phyloP scores from a whole-genome alignment of 805 yeast species.

The Starmerella stellata region DNA sequence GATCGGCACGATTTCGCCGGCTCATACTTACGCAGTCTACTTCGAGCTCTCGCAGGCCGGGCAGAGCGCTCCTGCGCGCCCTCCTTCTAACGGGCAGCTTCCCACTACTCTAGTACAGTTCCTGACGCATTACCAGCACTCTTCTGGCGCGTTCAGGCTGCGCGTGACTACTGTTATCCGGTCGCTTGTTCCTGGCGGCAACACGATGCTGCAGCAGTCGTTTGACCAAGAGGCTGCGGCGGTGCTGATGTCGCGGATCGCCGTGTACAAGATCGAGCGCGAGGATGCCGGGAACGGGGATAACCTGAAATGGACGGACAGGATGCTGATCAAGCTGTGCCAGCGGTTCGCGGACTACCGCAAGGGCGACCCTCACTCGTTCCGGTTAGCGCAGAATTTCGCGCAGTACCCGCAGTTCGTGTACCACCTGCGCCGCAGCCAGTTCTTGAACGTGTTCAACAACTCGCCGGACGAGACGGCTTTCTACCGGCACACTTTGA shows the following conservation, averaged over 20 bases:
- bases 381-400: conserved; percentile 68
- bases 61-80: conserved; percentile 20
- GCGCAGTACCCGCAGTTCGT: conserved; percentile 87
- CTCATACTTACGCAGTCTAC: conserved; percentile 73
- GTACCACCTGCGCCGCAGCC: conserved; percentile 89
- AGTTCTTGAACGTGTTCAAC: conserved; percentile 86
- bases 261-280: conserved; percentile 61
- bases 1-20: conserved; percentile 68
- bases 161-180: conserved; percentile 74
- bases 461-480: conserved; percentile 98
- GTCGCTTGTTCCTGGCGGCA: conserved; percentile 35
- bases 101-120: conserved; percentile 40
- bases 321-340: conserved; percentile 74
- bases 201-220: conserved; percentile 38
- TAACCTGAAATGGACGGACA: conserved; percentile 84
- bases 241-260: conserved; percentile 76
- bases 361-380: conserved; percentile 66
- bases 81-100: conserved; percentile 16
- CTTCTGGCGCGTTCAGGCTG: conserved; percentile 76
- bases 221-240: conserved; percentile 99
- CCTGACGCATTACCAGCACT: conserved; percentile 82
- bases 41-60: conserved; percentile 47
- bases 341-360: conserved; percentile 86
- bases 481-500: conserved; percentile 79
- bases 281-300: conserved; percentile 68